These are phyloP conservation scores for Albifimbria verrucaria DNA, from an alignment of 2,329 filamentous ascomycete genomes.

Conservation along the genomic window DNA sequence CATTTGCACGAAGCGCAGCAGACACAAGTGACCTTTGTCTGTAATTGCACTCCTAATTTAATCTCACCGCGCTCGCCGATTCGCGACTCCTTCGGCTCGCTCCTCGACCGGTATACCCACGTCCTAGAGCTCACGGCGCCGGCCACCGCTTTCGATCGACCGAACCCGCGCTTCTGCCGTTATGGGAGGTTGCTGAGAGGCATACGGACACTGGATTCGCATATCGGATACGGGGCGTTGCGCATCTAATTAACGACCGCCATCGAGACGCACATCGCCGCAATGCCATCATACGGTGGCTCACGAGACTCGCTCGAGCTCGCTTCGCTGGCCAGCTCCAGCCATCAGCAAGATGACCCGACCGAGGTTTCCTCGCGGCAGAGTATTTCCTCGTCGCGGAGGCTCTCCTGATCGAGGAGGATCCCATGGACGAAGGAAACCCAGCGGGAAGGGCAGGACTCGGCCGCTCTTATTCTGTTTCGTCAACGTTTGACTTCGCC, in stretches of 20 bases:
- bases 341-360: conserved; percentile 52
- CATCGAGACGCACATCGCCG: neutral
- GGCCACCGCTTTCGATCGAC: neutral
- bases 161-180: neutral
- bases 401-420: conserved; percentile 81
- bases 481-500: conserved; percentile 94
- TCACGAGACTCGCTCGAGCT: conserved; percentile 93
- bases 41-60: neutral
- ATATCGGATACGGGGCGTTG: neutral
- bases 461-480: conserved; percentile 77
- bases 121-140: neutral
- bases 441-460: conserved; percentile 39
- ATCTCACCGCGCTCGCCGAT: neutral
- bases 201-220: neutral
- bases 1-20: neutral
- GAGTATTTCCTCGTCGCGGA: conserved; percentile 89
- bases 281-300: neutral
- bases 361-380: conserved; percentile 70
- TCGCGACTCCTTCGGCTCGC: neutral
- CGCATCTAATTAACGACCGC: too few relatives aligned
- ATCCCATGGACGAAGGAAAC: conserved; percentile 64
- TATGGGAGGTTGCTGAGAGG: neutral
- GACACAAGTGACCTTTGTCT: neutral
- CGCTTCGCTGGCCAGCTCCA: conserved; percentile 87
- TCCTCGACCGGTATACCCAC: neutral